These are phyloP conservation scores for Neckera pumila DNA, from an alignment of 225 moss, liverwort and hornwort species.

Conservation along the genomic window DNA sequence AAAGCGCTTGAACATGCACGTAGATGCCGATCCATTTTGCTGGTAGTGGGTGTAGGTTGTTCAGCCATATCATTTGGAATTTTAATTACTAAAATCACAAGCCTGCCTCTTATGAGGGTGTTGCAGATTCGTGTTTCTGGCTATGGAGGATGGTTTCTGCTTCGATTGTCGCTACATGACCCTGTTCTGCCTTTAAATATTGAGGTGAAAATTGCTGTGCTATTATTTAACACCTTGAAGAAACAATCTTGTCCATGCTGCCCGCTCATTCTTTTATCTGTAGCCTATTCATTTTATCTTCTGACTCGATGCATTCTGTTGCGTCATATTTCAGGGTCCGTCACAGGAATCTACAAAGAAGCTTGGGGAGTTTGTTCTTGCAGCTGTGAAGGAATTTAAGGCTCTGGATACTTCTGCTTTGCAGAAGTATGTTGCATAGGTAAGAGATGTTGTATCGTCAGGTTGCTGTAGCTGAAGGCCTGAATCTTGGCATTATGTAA, in stretches of 20 bases:
- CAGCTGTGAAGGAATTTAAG: constrained; percentile 56
- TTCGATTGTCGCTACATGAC: constrained; percentile 89
- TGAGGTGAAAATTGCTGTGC: constrained; percentile 36
- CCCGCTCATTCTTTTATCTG: background rate
- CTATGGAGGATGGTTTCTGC: constrained; percentile 89
- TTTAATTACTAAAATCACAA: background rate
- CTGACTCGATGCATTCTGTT: background rate
- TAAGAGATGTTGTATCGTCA: background rate
- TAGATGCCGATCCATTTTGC: background rate
- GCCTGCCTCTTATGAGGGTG: background rate
- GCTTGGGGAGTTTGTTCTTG: constrained; percentile 56
- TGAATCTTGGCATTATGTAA: background rate
- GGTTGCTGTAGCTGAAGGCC: background rate
- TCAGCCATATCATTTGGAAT: background rate
- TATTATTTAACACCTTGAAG: background rate
- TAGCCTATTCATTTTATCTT: background rate
- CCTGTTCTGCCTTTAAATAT: constrained; percentile 93
- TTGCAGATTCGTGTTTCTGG: constrained; percentile 87
- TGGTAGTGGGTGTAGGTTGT: background rate
- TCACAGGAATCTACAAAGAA: constrained; percentile 74
- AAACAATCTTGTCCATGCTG: background rate
- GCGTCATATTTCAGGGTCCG: constrained; percentile 50
- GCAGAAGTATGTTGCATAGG: constrained; percentile 43
- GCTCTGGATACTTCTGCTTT: constrained; percentile 71
- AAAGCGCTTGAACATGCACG: constrained; percentile 2